These are phyloP conservation scores for Rhododendron ferrugineum DNA, from an alignment of 148 eudicot genomes.

Conservation along the genomic window DNA sequence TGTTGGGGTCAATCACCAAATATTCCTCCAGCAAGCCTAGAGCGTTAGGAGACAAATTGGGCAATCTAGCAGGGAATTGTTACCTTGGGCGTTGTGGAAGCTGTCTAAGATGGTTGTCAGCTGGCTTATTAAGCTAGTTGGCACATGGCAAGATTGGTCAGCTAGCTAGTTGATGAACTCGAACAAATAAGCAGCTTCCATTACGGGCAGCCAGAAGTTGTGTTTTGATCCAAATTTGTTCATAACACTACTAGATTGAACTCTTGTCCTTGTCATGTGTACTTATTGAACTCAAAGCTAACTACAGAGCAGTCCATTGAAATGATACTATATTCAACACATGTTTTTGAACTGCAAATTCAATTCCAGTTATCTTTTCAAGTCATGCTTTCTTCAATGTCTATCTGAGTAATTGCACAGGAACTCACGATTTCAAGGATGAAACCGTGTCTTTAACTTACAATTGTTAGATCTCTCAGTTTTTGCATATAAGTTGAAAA, in stretches of 20 bases:
- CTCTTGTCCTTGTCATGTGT: no score
- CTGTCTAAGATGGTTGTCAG: conserved; percentile 47
- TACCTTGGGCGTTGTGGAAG: conserved; percentile 82
- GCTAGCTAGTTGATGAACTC: neutral
- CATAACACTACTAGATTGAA: neutral
- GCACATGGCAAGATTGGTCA: neutral
- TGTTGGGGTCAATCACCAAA: conserved; percentile 83
- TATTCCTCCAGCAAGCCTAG: conserved; percentile 76
- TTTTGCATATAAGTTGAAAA: neutral
- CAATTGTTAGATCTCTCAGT: neutral
- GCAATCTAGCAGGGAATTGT: conserved; percentile 50
- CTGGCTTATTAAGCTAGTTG: neutral
- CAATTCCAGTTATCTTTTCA: neutral
- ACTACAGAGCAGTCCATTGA: neutral
- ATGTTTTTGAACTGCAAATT: neutral
- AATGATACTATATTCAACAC: no score
- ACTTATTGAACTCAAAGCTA: no score
- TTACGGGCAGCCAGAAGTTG: neutral
- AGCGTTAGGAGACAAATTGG: conserved; percentile 57
- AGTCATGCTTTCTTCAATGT: neutral
- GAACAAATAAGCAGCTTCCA: neutral
- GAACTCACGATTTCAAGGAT: neutral
- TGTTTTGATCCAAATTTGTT: neutral
- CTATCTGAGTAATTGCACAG: neutral
- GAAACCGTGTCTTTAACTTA: neutral